These are phyloP conservation scores for Colletotrichum sp. DNA, from an alignment of 2,329 filamentous ascomycete species.

Conservation along the genomic window DNA sequence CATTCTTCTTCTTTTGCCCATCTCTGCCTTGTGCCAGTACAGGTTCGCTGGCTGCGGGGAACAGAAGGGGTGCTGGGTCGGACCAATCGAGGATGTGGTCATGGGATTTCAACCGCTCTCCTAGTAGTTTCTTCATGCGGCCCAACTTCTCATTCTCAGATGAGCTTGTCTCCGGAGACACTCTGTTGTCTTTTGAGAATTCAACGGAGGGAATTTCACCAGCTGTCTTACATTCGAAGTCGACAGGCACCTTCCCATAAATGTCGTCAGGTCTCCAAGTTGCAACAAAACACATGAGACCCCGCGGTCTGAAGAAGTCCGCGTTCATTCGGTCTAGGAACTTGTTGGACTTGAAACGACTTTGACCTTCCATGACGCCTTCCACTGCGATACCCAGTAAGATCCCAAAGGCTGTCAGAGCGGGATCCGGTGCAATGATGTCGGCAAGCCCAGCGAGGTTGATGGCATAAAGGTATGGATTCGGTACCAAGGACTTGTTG, in stretches of 20 bases:
- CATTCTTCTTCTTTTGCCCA: slow-evolving; percentile 24
- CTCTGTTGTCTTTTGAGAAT: background rate
- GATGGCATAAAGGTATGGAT: slow-evolving; percentile 41
- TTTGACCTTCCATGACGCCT: slow-evolving; percentile 44
- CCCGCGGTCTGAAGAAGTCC: slow-evolving; percentile 61
- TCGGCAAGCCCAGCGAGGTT: slow-evolving; percentile 45
- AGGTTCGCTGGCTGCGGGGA: slow-evolving; percentile 32
- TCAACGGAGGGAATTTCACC: no score
- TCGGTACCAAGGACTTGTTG: slow-evolving; percentile 42
- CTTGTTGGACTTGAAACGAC: slow-evolving; percentile 49
- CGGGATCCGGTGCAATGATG: slow-evolving; percentile 41
- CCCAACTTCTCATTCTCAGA: background rate
- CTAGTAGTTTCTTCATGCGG: background rate
- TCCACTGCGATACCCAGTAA: slow-evolving; percentile 47
- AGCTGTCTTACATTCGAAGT: slow-evolving; percentile 31
- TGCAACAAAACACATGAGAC: slow-evolving; percentile 56
- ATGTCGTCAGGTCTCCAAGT: slow-evolving; percentile 51
- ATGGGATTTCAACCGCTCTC: background rate
- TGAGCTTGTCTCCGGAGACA: background rate
- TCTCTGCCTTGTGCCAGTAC: background rate
- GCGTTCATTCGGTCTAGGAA: slow-evolving; percentile 63
- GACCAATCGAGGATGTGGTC: slow-evolving; percentile 46
- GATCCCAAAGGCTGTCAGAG: slow-evolving; percentile 46
- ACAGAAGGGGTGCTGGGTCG: slow-evolving; percentile 53
- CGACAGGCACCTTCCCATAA: slow-evolving; percentile 25